Base-by-base conservation (phyloP, 1,284 basidiomycete genomes). In the Sporisorium scitamineum region DNA sequence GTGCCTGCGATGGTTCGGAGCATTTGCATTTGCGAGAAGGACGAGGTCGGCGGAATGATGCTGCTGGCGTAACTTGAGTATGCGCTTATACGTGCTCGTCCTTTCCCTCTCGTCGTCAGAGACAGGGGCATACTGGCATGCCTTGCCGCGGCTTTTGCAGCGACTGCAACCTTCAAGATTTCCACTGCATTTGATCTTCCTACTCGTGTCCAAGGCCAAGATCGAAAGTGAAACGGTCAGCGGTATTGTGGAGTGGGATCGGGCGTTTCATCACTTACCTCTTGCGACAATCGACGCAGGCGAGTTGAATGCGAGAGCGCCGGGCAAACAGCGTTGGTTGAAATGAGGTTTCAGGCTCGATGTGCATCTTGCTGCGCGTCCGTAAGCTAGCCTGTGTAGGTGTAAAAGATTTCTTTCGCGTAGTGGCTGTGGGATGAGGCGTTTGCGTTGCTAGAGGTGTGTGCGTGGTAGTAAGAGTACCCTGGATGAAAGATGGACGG, bases 161-260 rank as follows among this genome's bases (percentile, higher is more conserved):
- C 26, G 45, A 16, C 26, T 24, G 45, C 45, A 48, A 18, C 45
- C 45, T 48, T 24, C 26, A 24, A 48, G 45, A 29, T 48, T 48
- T 48, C 45, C 45, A 16, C 45, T 48, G 26, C 45, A 48, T 18
- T 48, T 48, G 26, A 48, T 48, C 26, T 48, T 48, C 26, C 45
- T 48, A 24, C 10, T 27, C 10, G 5, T 10, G 10, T 31, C 5
- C 31, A 31, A 31, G 31, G 10, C 10, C 6, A 5, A 31, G 6
- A 10, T 31, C 31, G 31, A 31, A 10, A 10, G 31, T 31, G 31
- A 10, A 6, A 31, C n/a, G n/a, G n/a, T 31, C 10, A 31, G 31
- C 31, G 10, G 5, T 31, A 31, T 31, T 10, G 31, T 10, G 31
- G 10, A 10, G 6, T 31, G 5, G 31, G 31, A 6, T 31, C 31